phyloP scores from a whole-genome alignment of 225 moss, liverwort and hornwort genomes.

The Sphagnum contortum region DNA sequence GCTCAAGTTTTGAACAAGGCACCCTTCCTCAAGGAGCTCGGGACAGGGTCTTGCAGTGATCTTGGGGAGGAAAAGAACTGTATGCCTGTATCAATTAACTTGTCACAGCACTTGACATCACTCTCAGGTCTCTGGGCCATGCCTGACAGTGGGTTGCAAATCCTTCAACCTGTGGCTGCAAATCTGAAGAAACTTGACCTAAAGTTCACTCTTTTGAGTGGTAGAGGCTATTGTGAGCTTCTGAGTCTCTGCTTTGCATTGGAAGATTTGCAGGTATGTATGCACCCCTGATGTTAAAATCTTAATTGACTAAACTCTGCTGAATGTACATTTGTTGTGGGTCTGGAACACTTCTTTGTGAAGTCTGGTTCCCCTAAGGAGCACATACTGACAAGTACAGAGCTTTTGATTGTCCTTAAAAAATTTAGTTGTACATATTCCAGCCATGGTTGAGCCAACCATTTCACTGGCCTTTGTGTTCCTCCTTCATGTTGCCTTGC shows the following conservation, averaged over 20 bases:
- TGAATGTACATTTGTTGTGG: not conserved
- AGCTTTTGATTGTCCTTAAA: too few relatives aligned
- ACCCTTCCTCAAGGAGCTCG: conserved; percentile 40
- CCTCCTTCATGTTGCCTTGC: too few relatives aligned
- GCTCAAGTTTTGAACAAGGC: conserved; percentile 32
- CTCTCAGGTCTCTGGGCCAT: conserved; percentile 65
- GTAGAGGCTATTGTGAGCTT: conserved; percentile 48
- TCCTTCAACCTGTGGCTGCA: conserved; percentile 33
- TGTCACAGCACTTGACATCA: conserved; percentile 26
- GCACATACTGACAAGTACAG: not conserved
- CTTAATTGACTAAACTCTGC: too few relatives aligned
- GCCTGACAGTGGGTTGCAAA: conserved; percentile 30
- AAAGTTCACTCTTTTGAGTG: conserved; percentile 39
- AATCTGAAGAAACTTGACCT: conserved; percentile 71
- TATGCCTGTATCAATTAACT: conserved; percentile 12
- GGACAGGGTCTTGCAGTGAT: conserved; percentile 49
- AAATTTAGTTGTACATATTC: too few relatives aligned
- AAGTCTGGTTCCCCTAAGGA: not conserved
- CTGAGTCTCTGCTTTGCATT: conserved; percentile 57
- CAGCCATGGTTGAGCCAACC: too few relatives aligned
- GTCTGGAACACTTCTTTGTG: not conserved
- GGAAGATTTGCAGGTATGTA: conserved; percentile 61
- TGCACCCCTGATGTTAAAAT: not conserved
- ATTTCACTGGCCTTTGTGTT: too few relatives aligned
- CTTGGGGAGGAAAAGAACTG: conserved; percentile 21